Conservation (phyloP, 208 protist genomes). For the Wallacemonas sp. region DNA sequence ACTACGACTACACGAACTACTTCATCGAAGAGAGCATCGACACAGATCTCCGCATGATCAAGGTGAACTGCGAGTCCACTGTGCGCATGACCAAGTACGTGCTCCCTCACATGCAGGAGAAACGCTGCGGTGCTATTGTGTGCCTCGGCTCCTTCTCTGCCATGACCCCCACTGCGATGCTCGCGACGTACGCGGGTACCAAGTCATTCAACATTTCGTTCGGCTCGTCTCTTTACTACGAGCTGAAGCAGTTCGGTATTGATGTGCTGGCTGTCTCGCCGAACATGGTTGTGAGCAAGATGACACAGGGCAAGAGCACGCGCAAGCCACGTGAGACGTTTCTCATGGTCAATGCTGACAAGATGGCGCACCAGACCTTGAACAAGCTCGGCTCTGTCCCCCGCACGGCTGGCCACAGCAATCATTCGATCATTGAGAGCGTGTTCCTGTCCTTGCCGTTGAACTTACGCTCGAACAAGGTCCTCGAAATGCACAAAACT, state of each 20-base stretch:
- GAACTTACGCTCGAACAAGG: constrained; percentile 21
- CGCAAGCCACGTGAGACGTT: constrained; percentile 71
- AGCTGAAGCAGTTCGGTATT: constrained; percentile 62
- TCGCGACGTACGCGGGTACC: constrained; percentile 84
- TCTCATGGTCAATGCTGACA: constrained; percentile 58
- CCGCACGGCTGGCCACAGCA: constrained; percentile 50
- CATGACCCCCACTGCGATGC: constrained; percentile 59
- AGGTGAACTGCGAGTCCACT: constrained; percentile 88
- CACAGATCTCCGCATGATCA: constrained; percentile 71
- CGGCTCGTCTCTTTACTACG: constrained; percentile 53
- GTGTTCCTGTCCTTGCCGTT: constrained; percentile 27
- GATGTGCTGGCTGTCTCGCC: constrained; percentile 73
- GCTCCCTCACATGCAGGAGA: constrained; percentile 69
- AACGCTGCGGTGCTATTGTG: constrained; percentile 74
- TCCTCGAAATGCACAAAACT: constrained; percentile 32
- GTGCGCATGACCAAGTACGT: constrained; percentile 88
- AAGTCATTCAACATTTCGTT: constrained; percentile 89
- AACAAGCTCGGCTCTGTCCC: constrained; percentile 62
- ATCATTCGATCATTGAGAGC: constrained; percentile 33
- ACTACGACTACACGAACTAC: constrained; percentile 92
- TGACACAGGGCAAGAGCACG: constrained; percentile 75
- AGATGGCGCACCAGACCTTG: constrained; percentile 76
- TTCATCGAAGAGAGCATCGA: constrained; percentile 78
- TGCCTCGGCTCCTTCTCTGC: constrained; percentile 77
- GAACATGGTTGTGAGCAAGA: constrained; percentile 79